Evolutionary conservation across 2,329 filamentous ascomycete species (phyloP).

Genomic region (Aspergillus neotritici): DNA sequence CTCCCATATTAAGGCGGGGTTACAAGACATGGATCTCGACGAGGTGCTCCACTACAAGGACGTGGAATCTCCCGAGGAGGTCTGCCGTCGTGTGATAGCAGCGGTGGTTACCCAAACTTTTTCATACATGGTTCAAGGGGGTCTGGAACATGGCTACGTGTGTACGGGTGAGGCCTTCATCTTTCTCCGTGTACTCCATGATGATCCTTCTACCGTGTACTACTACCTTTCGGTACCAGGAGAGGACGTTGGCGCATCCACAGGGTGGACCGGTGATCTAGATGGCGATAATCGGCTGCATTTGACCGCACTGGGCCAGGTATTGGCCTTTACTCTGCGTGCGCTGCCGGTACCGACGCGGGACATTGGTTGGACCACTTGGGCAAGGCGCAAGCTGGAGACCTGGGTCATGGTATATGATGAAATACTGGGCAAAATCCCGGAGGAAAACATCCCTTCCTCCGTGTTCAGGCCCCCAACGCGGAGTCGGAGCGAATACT

Average conservation of each 20-base stretch:
- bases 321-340: constrained; percentile 26
- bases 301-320: constrained; percentile 28
- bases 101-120: constrained; percentile 46
- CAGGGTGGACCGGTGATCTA: constrained; percentile 10
- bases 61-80: constrained; percentile 31
- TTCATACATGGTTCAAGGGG: constrained; percentile 46
- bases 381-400: constrained; percentile 10
- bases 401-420: constrained; percentile 21
- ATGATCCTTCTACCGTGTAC: constrained; percentile 24
- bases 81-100: constrained; percentile 35
- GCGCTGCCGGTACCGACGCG: constrained; percentile 14
- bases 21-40: constrained; percentile 40
- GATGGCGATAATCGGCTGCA: constrained; percentile 21
- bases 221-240: constrained; percentile 31
- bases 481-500: constrained; percentile 7
- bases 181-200: constrained; percentile 36
- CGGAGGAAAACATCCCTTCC: constrained; percentile 14
- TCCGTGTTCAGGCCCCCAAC: constrained; percentile 12
- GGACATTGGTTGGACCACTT: constrained; percentile 4
- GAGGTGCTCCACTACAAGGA: constrained; percentile 31
- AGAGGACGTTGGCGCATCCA: constrained; percentile 20
- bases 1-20: constrained; percentile 38
- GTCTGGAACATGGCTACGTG: constrained; percentile 42
- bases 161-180: constrained; percentile 42
- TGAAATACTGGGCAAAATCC: constrained; percentile 17